These are phyloP conservation scores for Meredithiella fracta DNA, from an alignment of 2,329 filamentous ascomycete genomes.

Conservation along the genomic window DNA sequence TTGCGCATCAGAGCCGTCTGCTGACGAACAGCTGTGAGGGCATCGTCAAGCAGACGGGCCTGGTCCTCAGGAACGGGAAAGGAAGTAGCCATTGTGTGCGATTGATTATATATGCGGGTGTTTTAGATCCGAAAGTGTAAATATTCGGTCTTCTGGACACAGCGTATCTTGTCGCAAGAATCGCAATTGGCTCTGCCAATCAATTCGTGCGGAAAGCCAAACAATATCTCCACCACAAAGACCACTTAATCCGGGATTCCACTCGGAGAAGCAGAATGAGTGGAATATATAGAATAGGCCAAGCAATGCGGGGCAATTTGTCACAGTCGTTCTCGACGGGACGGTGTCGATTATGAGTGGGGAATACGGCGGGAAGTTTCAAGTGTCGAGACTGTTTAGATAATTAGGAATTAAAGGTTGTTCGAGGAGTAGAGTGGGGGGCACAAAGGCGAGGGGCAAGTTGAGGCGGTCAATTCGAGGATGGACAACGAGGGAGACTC, in stretches of 20 bases:
- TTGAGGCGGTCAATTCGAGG: constrained; percentile 5
- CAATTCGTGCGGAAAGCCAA: background rate
- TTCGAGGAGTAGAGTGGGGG: background rate
- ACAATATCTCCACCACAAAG: background rate
- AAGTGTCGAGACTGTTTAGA: background rate
- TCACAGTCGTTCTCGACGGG: background rate
- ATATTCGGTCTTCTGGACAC: background rate
- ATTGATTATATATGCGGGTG: background rate
- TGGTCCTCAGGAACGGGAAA: constrained; percentile 54
- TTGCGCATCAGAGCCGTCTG: constrained; percentile 96
- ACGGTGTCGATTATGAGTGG: background rate
- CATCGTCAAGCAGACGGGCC: constrained; percentile 92
- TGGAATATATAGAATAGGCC: background rate
- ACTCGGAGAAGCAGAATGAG: background rate
- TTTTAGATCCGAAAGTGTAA: background rate
- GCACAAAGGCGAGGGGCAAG: constrained; percentile 1
- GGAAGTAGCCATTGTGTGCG: constrained; percentile 31
- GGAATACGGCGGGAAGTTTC: background rate
- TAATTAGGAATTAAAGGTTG: background rate
- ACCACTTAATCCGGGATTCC: background rate
- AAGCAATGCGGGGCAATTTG: background rate
- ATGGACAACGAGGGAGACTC: background rate
- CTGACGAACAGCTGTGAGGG: constrained; percentile 86
- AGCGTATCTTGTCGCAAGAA: background rate
- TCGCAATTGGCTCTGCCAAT: background rate